A percentile compares a stretch with the other conserved stretches of the same genome.
phyloP scores from a whole-genome alignment of 345 rosid genomes.

The Citrus hindsii region DNA sequence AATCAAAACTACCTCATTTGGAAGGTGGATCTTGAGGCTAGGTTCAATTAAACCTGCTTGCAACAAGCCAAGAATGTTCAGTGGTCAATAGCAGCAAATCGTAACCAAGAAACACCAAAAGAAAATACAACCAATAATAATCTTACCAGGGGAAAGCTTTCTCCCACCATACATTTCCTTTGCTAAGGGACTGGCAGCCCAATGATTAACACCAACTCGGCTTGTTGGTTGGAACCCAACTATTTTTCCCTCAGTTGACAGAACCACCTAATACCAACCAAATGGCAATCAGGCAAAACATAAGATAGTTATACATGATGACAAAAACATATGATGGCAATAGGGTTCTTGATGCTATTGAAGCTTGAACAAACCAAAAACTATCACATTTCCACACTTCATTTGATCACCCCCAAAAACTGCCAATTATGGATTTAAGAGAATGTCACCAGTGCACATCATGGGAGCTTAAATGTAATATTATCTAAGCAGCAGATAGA shows the following conservation, averaged over 20 bases:
- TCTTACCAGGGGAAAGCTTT: constrained; percentile 63
- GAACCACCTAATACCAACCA: constrained; percentile 46
- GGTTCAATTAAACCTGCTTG: constrained; percentile 66
- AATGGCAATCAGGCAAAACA: constrained; percentile 10
- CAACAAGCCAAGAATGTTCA: constrained; percentile 1
- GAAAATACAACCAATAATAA: neutral
- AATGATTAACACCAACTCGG: constrained; percentile 62
- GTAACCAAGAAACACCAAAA: neutral
- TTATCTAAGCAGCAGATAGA: neutral
- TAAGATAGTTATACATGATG: neutral
- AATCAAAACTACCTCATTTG: constrained; percentile 46
- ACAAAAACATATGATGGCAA: neutral
- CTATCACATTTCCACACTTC: neutral
- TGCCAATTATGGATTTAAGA: neutral
- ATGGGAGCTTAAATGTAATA: neutral
- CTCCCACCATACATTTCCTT: constrained; percentile 57
- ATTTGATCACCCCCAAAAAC: neutral
- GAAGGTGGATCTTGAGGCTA: constrained; percentile 40
- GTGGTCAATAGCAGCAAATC: neutral
- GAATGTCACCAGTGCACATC: neutral
- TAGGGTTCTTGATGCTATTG: neutral
- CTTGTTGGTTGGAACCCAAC: constrained; percentile 84
- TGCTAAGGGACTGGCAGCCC: constrained; percentile 79
- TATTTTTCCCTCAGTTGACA: constrained; percentile 60
- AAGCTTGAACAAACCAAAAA: neutral